Base-by-base conservation (phyloP, 2,329 filamentous ascomycete genomes). In the Phialocephala subalpina region DNA sequence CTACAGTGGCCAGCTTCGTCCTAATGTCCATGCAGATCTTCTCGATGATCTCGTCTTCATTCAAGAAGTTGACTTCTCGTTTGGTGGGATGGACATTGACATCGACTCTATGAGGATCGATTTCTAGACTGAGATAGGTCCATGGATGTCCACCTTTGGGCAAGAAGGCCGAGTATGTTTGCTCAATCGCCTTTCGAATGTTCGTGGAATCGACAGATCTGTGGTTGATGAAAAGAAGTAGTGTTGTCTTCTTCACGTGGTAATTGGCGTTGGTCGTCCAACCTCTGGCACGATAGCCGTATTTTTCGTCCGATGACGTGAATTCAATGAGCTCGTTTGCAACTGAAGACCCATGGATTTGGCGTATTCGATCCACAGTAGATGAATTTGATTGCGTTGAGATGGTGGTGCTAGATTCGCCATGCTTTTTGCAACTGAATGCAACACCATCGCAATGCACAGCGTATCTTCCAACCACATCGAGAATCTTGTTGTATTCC, bases 11-110 rank as follows among this genome's bases (percentile, higher is more conserved):
- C 3, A 99, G 85, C 71, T 91, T 91, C 9, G 87, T 84, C 60
- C 92, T 87, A 25, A 99, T 91, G 61, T 92, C 87, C 67, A 90
- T 87, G 80, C 94, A 97, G 4, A 99, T 89, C 16, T 87, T 86
- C 69, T 96, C 92, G 56, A 96, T 91, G 55, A 99, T 97, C 73
- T 99, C 96, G 69, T 99, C 96, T 77, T 99, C 96, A 68, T 98
- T 97, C 25, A 99, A 84, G 73, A 99, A 98, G 75, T 98, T 96
- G 22, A 99, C 96, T 76, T 99, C 95, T 59, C 93, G 86, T 78
- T 99, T 99, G 0, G 96, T 99, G 0, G 96, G 96, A 78, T 99
- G 96, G 0, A 99, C 92, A 73, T 99, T 99, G 75, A 99, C 97
- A 77, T 99, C 96, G 3, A 99, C 93, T 61, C 95, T 86, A 29